Evolutionary conservation across 1,284 basidiomycete species (phyloP).

Genomic region (Tremellales sp.): DNA sequence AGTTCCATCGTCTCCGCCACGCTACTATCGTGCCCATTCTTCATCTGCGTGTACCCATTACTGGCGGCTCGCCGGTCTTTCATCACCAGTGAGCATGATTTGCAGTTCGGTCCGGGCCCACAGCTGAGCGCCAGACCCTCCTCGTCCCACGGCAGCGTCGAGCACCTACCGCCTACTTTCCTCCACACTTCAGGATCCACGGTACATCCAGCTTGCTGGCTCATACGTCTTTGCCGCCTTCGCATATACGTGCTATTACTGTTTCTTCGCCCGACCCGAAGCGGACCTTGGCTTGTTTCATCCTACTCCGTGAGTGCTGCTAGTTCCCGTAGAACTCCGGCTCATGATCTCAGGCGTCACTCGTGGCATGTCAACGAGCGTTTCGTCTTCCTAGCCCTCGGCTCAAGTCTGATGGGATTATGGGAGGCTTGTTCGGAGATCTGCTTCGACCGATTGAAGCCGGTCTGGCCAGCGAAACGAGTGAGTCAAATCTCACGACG

Average conservation of each 20-base stretch:
- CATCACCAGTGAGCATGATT: conserved; percentile 29
- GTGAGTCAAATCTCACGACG: conserved; percentile 9
- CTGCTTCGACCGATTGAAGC: conserved; percentile 12
- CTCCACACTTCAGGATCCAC: conserved; percentile 16
- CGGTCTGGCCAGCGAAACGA: conserved; percentile 30
- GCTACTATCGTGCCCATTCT: conserved; percentile 56
- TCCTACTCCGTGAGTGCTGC: conserved; percentile 19
- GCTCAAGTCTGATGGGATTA: conserved; percentile 24
- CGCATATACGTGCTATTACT: conserved; percentile 6
- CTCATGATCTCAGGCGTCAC: conserved; percentile 23
- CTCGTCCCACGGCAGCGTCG: conserved; percentile 2
- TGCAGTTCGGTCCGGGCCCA: conserved; percentile 11
- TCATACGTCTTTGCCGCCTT: conserved; percentile 11
- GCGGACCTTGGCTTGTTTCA: conserved; percentile 1
- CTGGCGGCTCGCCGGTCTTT: conserved; percentile 22
- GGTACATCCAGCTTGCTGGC: conserved; percentile 16
- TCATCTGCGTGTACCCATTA: conserved; percentile 18
- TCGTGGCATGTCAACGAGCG: conserved; percentile 45
- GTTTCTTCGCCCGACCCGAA: conserved; percentile 15
- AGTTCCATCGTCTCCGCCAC: conserved; percentile 52
- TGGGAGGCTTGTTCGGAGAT: conserved; percentile 28
- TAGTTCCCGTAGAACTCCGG: neutral
- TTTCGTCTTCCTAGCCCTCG: conserved; percentile 36
- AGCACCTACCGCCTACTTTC: conserved; percentile 12
- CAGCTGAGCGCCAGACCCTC: conserved; percentile 12